Evolutionary conservation across 331 rosid genomes (phyloP), one percentile per base, ranked within the genome.

Genomic region (Arachis monticola): DNA sequence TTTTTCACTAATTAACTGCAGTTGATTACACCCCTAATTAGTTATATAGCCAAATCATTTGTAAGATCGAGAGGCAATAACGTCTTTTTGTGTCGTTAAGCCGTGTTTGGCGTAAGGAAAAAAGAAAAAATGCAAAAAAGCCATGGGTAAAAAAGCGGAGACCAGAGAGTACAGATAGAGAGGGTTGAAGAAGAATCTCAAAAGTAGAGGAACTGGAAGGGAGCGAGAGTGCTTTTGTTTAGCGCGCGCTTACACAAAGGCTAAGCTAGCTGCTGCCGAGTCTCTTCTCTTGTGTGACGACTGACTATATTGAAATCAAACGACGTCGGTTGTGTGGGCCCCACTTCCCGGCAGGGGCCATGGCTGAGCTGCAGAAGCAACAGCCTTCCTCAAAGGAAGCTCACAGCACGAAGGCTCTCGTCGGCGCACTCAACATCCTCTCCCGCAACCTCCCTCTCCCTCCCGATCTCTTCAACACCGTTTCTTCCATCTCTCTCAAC

Each of bases 381-480:
- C 78, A 71, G 31, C 38, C 41, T 38, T 38, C 41, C 41, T 38
- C 41, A 38, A 38, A 64, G 69, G 77, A 52, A 35, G 13, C 57
- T 42, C 85, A 76, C 81, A 83, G 81, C 70, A 76, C 93, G 79
- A 88, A 80, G 74, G 69, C 93, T 11, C 87, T 93, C 76, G 88
- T 93, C 63, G 88, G 85, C 40, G 97, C 97, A 11, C 94, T 93
- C 77, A 88, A 84, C 81, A 82, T 88, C 35, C 86, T 93, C 64
- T 93, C 97, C 61, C 93, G 96, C 60, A 83, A 89, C 53, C 94
- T 93, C 70, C 96, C 97, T 61, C 86, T 93, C 52, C 93, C 98
- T 56, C 88, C 91, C 4, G 88, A 93, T 66, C 92, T 93, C 60
- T 70, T 89, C 69, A 75, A 85, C 80, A 77, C 90, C 77, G 92